Conservation (phyloP, 768 basidiomycete genomes). For the Kwoniella mangroviensis region DNA sequence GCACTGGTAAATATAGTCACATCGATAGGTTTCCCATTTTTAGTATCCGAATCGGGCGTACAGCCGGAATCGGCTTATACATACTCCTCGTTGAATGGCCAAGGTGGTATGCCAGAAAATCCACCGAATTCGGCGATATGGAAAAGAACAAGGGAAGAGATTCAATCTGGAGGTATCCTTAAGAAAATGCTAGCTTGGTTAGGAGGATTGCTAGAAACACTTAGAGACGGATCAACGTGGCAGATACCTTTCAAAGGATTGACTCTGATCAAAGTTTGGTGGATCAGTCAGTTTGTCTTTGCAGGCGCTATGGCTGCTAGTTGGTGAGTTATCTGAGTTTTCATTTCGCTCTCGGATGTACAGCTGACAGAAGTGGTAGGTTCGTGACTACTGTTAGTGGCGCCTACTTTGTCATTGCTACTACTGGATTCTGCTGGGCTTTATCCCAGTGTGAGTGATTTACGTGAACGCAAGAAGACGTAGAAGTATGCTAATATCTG, state of each 20-base stretch:
- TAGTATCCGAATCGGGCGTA: slow-evolving; percentile 58
- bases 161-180: slow-evolving; percentile 23
- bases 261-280: slow-evolving; percentile 67
- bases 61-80: slow-evolving; percentile 22
- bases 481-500: background rate
- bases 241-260: slow-evolving; percentile 55
- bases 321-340: slow-evolving; percentile 65
- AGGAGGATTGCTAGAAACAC: slow-evolving; percentile 9
- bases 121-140: slow-evolving; percentile 26
- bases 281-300: slow-evolving; percentile 74
- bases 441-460: slow-evolving; percentile 71
- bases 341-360: background rate
- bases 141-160: slow-evolving; percentile 33
- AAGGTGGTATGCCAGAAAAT: slow-evolving; percentile 8
- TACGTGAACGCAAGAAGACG: background rate
- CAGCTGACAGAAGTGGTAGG: slow-evolving; percentile 59
- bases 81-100: slow-evolving; percentile 27
- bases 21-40: slow-evolving; percentile 73
- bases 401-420: slow-evolving; percentile 74
- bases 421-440: slow-evolving; percentile 91
- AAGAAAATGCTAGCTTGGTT: slow-evolving; percentile 1
- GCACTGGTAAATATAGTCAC: slow-evolving; percentile 70
- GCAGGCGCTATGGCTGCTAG: slow-evolving; percentile 78
- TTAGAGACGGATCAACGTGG: slow-evolving; percentile 26
- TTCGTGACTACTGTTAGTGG: slow-evolving; percentile 72